Evolutionary conservation across 31 red algal genomes (phyloP), one percentile per base, ranked within the genome.

Genomic region (Odonthalia washingtoniensis): DNA sequence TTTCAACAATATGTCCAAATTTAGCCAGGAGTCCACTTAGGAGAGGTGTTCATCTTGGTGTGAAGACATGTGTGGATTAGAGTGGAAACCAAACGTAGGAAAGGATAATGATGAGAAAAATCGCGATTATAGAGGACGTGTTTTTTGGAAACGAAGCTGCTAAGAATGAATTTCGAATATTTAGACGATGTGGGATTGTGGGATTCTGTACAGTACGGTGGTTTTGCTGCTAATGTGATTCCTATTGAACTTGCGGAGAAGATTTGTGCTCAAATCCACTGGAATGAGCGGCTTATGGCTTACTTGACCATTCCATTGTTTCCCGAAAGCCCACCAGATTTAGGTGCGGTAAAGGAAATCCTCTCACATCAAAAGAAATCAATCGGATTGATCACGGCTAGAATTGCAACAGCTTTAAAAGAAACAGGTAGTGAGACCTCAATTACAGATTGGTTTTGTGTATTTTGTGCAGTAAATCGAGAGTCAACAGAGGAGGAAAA

Each of bases 271-370:
- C 88, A 91, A 83, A 95, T 95, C 27, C 57, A 74, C 21, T 30
- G 33, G 14, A 77, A 78, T 69, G 83, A 95, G 69, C 83, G 89
- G 31, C 92, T 89, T 77, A 74, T 64, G 9, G 89, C 80, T 30
- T 96, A 96, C 40, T 70, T 96, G 33, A 79, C 42, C 35, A 80
- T 96, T 33, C 95, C 95, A 3, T 37, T 96, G 68, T 93, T 73
- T 53, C 95, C 95, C 1, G 95, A 96, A 75, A 90, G 95, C 2
- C 73, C 87, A 16, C 95, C 95, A 24, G 95, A 81, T 41, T 90
- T 82, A 66, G 90, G 70, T 24, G 77, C 95, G 27, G 95, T 96
- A 2, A 90, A 96, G 46, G 95, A 93, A 68, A 96, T 96, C 76
- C 65, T 96, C 53, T 85, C 83, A 26, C 87, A 85, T 79, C 95